Percentiles rank a stretch among this genome's conserved stretches.
These are phyloP conservation scores for Phytophthora sojae DNA, from an alignment of 352 stramenopile species.

Conservation along the genomic window DNA sequence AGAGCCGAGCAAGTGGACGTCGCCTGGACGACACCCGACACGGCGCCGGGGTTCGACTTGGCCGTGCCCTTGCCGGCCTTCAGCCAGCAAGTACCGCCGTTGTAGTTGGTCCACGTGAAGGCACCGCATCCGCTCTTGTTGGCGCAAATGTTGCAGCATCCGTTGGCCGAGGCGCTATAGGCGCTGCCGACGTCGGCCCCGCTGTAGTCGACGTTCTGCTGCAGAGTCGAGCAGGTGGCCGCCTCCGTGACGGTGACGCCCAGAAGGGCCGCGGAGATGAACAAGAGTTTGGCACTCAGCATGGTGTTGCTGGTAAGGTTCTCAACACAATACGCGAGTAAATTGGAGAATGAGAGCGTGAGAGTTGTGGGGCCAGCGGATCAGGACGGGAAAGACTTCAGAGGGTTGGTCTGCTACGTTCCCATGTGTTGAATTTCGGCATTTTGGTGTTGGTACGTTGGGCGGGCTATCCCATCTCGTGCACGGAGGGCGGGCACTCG, in stretches of 20 bases:
- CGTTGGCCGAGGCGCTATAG: background rate
- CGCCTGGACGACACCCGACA: background rate
- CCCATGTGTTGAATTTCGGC: background rate
- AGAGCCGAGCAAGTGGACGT: background rate
- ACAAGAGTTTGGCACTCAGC: background rate
- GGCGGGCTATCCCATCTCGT: background rate
- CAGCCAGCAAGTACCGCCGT: background rate
- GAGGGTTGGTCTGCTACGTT: background rate
- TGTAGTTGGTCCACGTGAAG: constrained; percentile 3
- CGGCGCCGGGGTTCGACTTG: background rate
- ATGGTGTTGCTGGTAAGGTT: background rate
- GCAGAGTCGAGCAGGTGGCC: background rate
- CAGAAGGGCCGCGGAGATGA: background rate
- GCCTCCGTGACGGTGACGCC: background rate
- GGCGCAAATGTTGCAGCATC: background rate
- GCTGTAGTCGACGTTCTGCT: background rate
- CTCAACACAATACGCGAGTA: background rate
- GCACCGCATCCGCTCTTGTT: background rate
- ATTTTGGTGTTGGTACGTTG: background rate
- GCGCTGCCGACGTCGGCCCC: background rate
- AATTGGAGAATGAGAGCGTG: background rate
- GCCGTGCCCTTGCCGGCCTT: background rate
- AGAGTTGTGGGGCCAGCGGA: background rate
- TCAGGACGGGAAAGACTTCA: background rate
- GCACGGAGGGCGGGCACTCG: background rate